phyloP scores from a whole-genome alignment of 2,329 filamentous ascomycete species.

The Lachnellula willkommii region DNA sequence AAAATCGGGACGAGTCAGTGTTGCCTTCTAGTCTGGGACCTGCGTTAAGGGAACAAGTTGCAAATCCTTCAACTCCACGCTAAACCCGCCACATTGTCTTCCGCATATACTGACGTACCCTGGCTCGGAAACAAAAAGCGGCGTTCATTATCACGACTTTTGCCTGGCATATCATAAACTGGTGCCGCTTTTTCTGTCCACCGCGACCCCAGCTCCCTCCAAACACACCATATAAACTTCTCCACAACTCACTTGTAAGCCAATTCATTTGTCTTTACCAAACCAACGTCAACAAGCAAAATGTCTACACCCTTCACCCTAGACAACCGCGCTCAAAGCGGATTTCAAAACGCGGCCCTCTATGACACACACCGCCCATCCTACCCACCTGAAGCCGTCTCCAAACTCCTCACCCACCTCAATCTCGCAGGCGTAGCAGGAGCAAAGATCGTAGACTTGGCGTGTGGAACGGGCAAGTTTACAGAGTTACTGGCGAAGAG shows the following conservation, averaged over 20 bases:
- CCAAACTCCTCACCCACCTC: slow-evolving; percentile 52
- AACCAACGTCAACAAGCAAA: background rate
- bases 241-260: background rate
- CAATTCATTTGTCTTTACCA: background rate
- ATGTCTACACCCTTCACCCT: slow-evolving; percentile 16
- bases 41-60: background rate
- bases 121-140: too few relatives aligned
- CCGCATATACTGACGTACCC: background rate
- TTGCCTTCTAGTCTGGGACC: background rate
- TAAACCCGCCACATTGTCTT: background rate
- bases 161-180: too few relatives aligned
- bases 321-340: slow-evolving; percentile 31
- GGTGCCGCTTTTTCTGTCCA: too few relatives aligned
- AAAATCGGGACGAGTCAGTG: background rate
- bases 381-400: slow-evolving; percentile 55
- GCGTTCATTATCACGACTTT: too few relatives aligned
- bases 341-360: slow-evolving; percentile 57
- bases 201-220: too few relatives aligned
- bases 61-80: background rate
- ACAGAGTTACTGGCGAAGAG: slow-evolving; percentile 56
- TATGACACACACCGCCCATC: slow-evolving; percentile 67
- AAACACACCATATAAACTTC: too few relatives aligned
- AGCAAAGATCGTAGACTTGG: slow-evolving; percentile 57
- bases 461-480: slow-evolving; percentile 66
- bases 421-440: slow-evolving; percentile 42